Evolutionary conservation across 441 rosid species (phyloP).

Genomic region (Adansonia rubrostipa): DNA sequence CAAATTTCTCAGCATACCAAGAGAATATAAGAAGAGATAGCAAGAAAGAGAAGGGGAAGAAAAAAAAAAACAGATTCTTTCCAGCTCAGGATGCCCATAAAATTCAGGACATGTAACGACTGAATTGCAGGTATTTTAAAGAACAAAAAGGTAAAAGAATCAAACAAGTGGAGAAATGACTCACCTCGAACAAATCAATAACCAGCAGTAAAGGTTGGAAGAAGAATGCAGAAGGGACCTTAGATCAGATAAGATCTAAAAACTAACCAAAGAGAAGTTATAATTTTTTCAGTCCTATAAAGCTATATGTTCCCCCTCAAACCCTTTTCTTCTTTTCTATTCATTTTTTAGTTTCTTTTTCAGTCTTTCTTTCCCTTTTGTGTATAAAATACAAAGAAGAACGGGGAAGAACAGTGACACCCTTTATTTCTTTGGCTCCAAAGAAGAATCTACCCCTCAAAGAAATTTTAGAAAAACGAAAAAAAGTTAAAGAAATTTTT

Average conservation of each 20-base stretch:
- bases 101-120: conserved; percentile 40
- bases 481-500: conserved; percentile 27
- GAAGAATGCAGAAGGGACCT: conserved; percentile 39
- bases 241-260: conserved; percentile 64
- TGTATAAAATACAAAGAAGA: not conserved
- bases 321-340: conserved; percentile 16
- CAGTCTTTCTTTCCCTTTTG: conserved; percentile 12
- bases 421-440: conserved; percentile 35
- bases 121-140: conserved; percentile 29
- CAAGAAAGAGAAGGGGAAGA: conserved; percentile 22
- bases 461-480: conserved; percentile 26
- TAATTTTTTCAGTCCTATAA: conserved; percentile 26
- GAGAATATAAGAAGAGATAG: conserved; percentile 27
- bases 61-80: conserved; percentile 37
- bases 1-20: conserved; percentile 29
- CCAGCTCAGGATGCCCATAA: conserved; percentile 43
- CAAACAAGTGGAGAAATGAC: conserved; percentile 43
- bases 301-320: conserved; percentile 26
- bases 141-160: conserved; percentile 26
- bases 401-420: conserved; percentile 31
- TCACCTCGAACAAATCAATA: conserved; percentile 44
- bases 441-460: conserved; percentile 31
- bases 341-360: conserved; percentile 17
- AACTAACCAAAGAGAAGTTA: conserved; percentile 38
- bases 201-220: conserved; percentile 37